phyloP scores from a whole-genome alignment of 2,329 filamentous ascomycete genomes.

The Verticillium nubilum region DNA sequence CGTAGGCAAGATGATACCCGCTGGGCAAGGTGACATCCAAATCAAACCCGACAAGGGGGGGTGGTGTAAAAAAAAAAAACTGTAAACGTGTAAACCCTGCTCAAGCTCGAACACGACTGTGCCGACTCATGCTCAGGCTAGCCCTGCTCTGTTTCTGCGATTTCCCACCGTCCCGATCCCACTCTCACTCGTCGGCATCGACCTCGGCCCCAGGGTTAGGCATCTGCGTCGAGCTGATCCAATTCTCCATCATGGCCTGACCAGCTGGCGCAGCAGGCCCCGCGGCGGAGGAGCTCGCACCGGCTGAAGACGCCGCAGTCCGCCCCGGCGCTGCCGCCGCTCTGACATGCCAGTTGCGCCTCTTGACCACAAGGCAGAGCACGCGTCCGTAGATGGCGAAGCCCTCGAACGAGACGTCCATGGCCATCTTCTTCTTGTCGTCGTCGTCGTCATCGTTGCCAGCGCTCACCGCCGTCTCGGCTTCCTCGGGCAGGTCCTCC shows the following conservation, averaged over 20 bases:
- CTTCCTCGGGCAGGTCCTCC: conserved; percentile 19
- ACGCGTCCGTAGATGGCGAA: conserved; percentile 95
- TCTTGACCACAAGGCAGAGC: conserved; percentile 82
- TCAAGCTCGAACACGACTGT: no score
- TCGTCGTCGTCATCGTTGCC: conserved; percentile 28
- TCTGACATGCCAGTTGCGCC: conserved; percentile 47
- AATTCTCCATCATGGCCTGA: conserved; percentile 76
- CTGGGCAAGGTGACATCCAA: no score
- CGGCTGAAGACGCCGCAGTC: conserved; percentile 2
- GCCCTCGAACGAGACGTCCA: conserved; percentile 87
- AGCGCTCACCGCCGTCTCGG: conserved; percentile 16
- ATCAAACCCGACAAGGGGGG: no score
- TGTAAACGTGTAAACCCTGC: no score
- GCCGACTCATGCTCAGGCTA: background rate
- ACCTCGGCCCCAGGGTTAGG: conserved; percentile 32
- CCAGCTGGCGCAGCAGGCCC: conserved; percentile 45
- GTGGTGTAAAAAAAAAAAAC: no score
- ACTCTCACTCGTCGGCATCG: conserved; percentile 11
- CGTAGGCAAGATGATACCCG: no score
- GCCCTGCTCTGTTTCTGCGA: background rate
- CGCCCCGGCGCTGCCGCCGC: conserved; percentile 14
- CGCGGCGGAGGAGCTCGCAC: conserved; percentile 16
- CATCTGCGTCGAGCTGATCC: conserved; percentile 75
- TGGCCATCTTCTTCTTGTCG: conserved; percentile 85
- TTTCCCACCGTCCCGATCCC: background rate